Base-by-base conservation (phyloP, 371 early-diverging fungal genomes). In the Capillidium heterosporum region DNA sequence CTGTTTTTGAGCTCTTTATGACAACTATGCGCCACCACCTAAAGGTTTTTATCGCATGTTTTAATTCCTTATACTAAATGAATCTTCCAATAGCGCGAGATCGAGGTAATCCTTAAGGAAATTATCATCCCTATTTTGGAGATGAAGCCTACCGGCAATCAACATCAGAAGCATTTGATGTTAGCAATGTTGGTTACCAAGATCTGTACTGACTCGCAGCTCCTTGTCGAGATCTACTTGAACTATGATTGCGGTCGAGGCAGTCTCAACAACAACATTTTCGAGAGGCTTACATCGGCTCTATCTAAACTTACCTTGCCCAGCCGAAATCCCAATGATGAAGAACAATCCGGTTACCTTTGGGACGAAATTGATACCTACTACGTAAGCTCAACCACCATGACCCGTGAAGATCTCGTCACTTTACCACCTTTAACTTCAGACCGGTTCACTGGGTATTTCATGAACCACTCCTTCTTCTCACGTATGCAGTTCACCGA, bases 151-250 rank as follows among this genome's bases (percentile, higher is more conserved):
- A 7, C 8, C 8, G 53, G 53, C 2, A 53, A 39, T 2, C 53
- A 53, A 23, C 53, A 53, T 24, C 53, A 53, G 19, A 72, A 73
- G 53, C 68, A 70, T 41, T 64, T 71, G 1, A 28, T 77, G 31
- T 49, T 75, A 13, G 72, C 69, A 27, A 65, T 72, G 24, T 61
- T 76, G 0, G 46, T 71, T 8, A 63, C 63, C 42, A 67, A 72
- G 50, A 74, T 59, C 52, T 76, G 91, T 58, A 69, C 74, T 31
- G 85, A 88, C 61, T 89, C 94, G 13, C 77, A 82, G 41, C 73
- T 87, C 0, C 68, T 95, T 4, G 94, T 97, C 1, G 98, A 97
- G 62, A 76, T 97, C 27, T 97, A 93, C 59, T 72, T 97, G 35
- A 97, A 97, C 69, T 95, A 94, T 64, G 98, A 97, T 67, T 97